phyloP scores from a whole-genome alignment of 495 filamentous ascomycete genomes.

The Penicillium argentinense region DNA sequence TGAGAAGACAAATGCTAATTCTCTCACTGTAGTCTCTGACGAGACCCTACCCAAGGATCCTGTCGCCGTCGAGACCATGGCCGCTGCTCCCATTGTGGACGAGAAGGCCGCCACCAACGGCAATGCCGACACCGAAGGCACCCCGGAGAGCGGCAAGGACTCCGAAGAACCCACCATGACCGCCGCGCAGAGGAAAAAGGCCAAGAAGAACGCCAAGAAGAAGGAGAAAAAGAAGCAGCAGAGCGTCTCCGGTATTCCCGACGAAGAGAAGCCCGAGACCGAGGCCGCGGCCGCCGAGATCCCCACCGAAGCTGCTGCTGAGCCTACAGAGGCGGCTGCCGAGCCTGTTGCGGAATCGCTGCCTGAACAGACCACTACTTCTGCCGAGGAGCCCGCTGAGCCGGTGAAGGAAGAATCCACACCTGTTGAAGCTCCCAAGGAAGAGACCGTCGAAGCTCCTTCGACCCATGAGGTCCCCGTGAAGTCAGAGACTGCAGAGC shows the following conservation, averaged over 20 bases:
- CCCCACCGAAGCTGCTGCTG: not conserved
- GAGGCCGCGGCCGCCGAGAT: not conserved
- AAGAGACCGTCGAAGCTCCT: not conserved
- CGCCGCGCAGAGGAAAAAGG: constrained; percentile 16
- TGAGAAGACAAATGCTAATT: not conserved
- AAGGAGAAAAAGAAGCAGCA: constrained; percentile 19
- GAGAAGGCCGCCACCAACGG: constrained; percentile 11
- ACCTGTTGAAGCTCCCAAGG: not conserved
- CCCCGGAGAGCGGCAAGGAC: not conserved
- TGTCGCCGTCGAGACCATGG: constrained; percentile 10
- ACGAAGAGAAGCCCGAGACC: constrained; percentile 3
- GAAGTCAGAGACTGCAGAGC: constrained; percentile 5
- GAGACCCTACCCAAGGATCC: constrained; percentile 24
- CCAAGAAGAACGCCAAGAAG: constrained; percentile 21
- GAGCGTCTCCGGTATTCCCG: constrained; percentile 2
- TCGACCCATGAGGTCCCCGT: not conserved
- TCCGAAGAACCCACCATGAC: constrained; percentile 4
- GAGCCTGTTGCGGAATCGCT: not conserved
- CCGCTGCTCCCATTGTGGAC: constrained; percentile 12
- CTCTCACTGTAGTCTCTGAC: constrained; percentile 14
- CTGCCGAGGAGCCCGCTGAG: not conserved
- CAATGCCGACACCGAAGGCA: constrained; percentile 7
- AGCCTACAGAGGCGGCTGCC: not conserved
- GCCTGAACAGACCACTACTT: not conserved
- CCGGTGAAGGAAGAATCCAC: not conserved